These are phyloP conservation scores for Taphrina communis DNA, from an alignment of 1,139 yeast genomes.

Conservation along the genomic window DNA sequence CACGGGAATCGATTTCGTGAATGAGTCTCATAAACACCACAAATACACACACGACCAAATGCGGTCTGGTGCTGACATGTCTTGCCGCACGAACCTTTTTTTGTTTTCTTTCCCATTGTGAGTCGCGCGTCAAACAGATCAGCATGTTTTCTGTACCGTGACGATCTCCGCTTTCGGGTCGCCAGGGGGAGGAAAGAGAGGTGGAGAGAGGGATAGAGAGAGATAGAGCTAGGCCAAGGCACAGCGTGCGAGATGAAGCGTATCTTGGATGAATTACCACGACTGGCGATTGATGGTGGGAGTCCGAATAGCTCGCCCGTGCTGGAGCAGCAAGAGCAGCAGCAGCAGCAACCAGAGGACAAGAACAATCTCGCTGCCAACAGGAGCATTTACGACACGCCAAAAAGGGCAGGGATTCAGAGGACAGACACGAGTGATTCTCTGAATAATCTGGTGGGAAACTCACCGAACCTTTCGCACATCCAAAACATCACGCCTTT, in stretches of 20 bases:
- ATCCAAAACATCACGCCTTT: slow-evolving; percentile 48
- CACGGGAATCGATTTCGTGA: too few relatives aligned
- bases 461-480: slow-evolving; percentile 17
- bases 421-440: slow-evolving; percentile 28
- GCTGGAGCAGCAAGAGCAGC: not conserved
- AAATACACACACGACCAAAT: not conserved
- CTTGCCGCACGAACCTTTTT: not conserved
- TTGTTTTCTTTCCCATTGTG: not conserved
- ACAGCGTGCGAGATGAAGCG: slow-evolving; percentile 1
- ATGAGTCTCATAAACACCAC: not conserved
- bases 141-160: not conserved
- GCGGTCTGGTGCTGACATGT: not conserved
- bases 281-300: slow-evolving; percentile 4
- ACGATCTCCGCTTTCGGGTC: too few relatives aligned
- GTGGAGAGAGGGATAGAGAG: too few relatives aligned
- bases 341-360: not conserved
- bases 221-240: too few relatives aligned
- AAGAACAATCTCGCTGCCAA: not conserved
- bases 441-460: slow-evolving; percentile 13
- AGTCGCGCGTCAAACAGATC: not conserved
- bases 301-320: slow-evolving; percentile 3
- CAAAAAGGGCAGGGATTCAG: slow-evolving; percentile 3
- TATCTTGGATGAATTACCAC: slow-evolving; percentile 12
- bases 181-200: too few relatives aligned
- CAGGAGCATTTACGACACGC: slow-evolving; percentile 5